Percentiles rank a stretch among this genome's conserved stretches.
These are phyloP conservation scores for Fusarium pininemorale DNA, from an alignment of 2,329 filamentous ascomycete genomes.

Conservation along the genomic window DNA sequence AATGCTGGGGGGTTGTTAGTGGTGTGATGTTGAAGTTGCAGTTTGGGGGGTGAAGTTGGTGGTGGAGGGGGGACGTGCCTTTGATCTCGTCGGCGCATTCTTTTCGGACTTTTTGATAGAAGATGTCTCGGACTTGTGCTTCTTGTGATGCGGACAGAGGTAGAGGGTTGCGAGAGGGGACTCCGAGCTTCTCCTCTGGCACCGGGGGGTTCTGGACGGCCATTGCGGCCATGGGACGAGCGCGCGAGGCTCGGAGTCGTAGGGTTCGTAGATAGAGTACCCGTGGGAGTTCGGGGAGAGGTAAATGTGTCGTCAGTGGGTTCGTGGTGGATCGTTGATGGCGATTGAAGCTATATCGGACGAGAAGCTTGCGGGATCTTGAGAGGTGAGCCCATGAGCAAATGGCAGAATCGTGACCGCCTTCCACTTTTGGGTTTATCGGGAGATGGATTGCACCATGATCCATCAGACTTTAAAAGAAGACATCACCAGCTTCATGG, in stretches of 20 bases:
- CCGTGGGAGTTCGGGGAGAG: neutral
- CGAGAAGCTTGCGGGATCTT: constrained; percentile 38
- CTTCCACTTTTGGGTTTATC: constrained; percentile 13
- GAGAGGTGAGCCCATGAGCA: constrained; percentile 39
- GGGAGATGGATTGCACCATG: neutral
- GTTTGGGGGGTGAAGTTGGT: neutral
- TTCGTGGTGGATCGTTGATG: constrained; percentile 4
- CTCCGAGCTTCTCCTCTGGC: constrained; percentile 48
- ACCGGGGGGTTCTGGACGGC: constrained; percentile 47
- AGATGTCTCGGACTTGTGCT: constrained; percentile 81
- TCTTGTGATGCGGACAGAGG: constrained; percentile 86
- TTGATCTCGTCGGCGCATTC: constrained; percentile 83
- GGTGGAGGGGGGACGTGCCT: constrained; percentile 56
- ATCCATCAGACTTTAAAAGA: neutral
- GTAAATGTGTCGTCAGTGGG: neutral
- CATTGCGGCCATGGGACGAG: constrained; percentile 46
- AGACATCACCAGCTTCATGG: neutral
- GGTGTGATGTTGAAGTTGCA: neutral
- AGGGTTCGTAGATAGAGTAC: neutral
- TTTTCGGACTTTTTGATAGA: constrained; percentile 79
- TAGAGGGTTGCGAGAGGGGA: constrained; percentile 79
- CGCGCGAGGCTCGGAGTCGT: constrained; percentile 7
- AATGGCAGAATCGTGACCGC: constrained; percentile 38
- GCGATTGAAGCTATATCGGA: constrained; percentile 30
- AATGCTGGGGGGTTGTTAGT: constrained; percentile 69